Evolutionary conservation across 1,284 basidiomycete species (phyloP).

Genomic region (Singerocomus rubriflavus): DNA sequence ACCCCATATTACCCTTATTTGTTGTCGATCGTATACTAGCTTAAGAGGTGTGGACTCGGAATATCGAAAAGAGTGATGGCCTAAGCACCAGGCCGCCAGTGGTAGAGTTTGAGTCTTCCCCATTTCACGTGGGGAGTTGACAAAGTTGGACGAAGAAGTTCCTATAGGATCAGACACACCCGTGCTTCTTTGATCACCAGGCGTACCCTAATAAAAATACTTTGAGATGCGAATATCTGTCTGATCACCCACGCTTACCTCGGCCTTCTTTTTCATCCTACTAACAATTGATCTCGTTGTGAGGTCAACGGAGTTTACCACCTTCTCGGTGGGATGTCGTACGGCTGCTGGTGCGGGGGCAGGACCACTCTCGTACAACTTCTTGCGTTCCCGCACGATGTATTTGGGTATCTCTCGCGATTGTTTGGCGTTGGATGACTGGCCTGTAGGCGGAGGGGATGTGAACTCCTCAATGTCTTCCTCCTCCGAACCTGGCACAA

Average conservation of each 20-base stretch:
- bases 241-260: conserved; percentile 20
- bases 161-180: conserved; percentile 20
- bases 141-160: conserved; percentile 29
- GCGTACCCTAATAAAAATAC: conserved; percentile 8
- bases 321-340: neutral
- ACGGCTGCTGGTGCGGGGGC: conserved; percentile 7
- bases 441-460: neutral
- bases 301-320: conserved; percentile 12
- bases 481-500: conserved; percentile 20
- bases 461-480: conserved; percentile 25
- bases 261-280: conserved; percentile 26
- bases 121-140: conserved; percentile 15
- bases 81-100: conserved; percentile 28
- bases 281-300: neutral
- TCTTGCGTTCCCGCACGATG: conserved; percentile 13
- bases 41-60: conserved; percentile 11
- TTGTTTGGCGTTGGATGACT: neutral
- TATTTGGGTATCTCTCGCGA: conserved; percentile 19
- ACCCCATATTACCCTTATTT: conserved; percentile 12
- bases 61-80: conserved; percentile 18
- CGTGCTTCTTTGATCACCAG: neutral
- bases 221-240: conserved; percentile 3
- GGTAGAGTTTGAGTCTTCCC: conserved; percentile 15
- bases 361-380: conserved; percentile 8
- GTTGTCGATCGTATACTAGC: conserved; percentile 18